These are phyloP conservation scores for Botrytis fabae DNA, from an alignment of 2,329 filamentous ascomycete species.

Conservation along the genomic window DNA sequence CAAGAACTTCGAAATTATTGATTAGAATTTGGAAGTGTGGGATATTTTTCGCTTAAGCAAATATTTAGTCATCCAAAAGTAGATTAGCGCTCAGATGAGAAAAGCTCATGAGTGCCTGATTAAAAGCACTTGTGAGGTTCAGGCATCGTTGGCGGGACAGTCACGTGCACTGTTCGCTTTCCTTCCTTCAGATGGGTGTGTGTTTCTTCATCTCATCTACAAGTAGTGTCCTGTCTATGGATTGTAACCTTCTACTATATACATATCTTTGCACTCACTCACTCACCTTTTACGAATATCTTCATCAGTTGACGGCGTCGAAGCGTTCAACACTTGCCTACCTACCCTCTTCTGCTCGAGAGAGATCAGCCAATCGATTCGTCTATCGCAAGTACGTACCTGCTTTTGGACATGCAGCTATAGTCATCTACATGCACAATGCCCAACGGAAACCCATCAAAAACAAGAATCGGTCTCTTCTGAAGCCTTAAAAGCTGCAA, in stretches of 20 bases:
- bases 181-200: not conserved
- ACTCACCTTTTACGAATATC: not conserved
- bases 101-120: not conserved
- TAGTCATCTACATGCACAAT: not conserved
- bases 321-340: not conserved
- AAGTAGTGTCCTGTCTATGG: not conserved
- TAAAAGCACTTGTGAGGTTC: not conserved
- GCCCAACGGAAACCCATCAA: not conserved
- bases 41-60: conserved; percentile 22
- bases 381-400: not conserved
- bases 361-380: not conserved
- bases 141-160: not conserved
- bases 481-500: not conserved
- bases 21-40: conserved; percentile 22
- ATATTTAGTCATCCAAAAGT: conserved; percentile 5
- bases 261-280: not conserved
- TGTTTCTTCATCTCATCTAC: not conserved
- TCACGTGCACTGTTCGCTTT: not conserved
- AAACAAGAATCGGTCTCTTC: not conserved
- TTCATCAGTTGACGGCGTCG: not conserved
- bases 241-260: not conserved
- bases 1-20: conserved; percentile 13
- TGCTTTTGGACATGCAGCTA: not conserved
- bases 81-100: not conserved
- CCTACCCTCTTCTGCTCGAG: not conserved